Evolutionary conservation across 352 stramenopile genomes (phyloP).

Genomic region (Pythium phragmiticola): DNA sequence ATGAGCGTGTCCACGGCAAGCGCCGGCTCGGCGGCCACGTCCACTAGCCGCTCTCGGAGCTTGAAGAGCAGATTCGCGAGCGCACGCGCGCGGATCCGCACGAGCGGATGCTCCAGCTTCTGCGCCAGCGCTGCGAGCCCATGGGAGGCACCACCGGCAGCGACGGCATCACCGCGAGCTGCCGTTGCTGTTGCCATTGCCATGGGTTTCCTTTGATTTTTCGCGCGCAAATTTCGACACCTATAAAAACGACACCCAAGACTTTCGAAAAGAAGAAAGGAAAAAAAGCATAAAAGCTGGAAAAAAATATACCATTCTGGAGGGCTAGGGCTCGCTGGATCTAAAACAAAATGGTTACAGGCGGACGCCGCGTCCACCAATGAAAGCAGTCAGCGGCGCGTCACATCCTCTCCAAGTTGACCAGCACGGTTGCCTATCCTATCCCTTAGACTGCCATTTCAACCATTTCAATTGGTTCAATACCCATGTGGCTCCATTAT

Average conservation of each 20-base stretch:
- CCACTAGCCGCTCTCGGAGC: slow-evolving; percentile 54
- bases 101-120: slow-evolving; percentile 66
- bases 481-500: no score
- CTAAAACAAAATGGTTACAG: not conserved
- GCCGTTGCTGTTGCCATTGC: slow-evolving; percentile 9
- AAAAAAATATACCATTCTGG: not conserved
- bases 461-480: no score
- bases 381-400: not conserved
- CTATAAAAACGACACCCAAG: not conserved
- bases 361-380: not conserved
- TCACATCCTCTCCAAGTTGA: slow-evolving; percentile 3
- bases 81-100: slow-evolving; percentile 55
- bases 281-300: slow-evolving; percentile 1
- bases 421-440: no score
- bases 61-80: slow-evolving; percentile 68
- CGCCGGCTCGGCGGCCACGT: slow-evolving; percentile 31
- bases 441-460: no score
- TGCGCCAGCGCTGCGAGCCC: slow-evolving; percentile 37
- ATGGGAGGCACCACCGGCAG: not conserved
- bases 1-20: slow-evolving; percentile 34
- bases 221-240: slow-evolving; percentile 13
- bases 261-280: not conserved
- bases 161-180: not conserved
- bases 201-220: not conserved
- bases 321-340: slow-evolving; percentile 1